A percentile compares a stretch with the other conserved stretches of the same genome.
Conservation (phyloP, 2,329 filamentous ascomycete species). For the Penicillium sp. region DNA sequence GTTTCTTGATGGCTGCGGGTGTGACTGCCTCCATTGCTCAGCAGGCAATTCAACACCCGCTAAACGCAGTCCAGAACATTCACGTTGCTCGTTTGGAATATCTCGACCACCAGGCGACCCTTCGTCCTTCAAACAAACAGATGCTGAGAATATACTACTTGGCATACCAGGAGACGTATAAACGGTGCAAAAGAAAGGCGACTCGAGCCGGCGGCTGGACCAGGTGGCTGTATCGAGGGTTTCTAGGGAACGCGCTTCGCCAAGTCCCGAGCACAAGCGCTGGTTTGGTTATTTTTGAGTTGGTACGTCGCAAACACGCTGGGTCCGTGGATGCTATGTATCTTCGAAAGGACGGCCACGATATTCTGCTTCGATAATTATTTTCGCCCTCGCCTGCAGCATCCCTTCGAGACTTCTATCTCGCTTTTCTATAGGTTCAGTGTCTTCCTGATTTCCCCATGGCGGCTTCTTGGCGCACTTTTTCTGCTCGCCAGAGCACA, state of each 20-base stretch:
- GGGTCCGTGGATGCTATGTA: constrained; percentile 57
- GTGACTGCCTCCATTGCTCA: constrained; percentile 63
- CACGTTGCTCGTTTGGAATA: constrained; percentile 65
- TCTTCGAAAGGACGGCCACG: constrained; percentile 65
- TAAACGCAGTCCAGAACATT: constrained; percentile 63
- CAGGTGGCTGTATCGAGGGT: constrained; percentile 62
- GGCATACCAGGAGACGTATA: constrained; percentile 65
- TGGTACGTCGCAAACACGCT: constrained; percentile 66
- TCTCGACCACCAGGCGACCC: constrained; percentile 59
- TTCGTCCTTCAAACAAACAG: constrained; percentile 45
- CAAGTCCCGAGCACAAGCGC: constrained; percentile 69
- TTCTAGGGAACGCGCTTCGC: constrained; percentile 60
- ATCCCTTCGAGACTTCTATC: neutral
- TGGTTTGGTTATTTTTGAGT: constrained; percentile 68
- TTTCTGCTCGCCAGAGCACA: too few species aligned
- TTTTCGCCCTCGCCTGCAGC: neutral
- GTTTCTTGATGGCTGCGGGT: constrained; percentile 65
- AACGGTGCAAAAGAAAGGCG: constrained; percentile 58
- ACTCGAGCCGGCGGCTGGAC: constrained; percentile 58
- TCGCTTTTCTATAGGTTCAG: too few species aligned
- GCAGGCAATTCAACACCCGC: constrained; percentile 63
- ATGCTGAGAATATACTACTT: constrained; percentile 62
- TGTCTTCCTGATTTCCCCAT: too few species aligned
- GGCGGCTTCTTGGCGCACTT: too few species aligned
- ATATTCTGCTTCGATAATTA: constrained; percentile 59